phyloP scores from a whole-genome alignment of 1,139 yeast genomes.

The Sugiyamaella neomexicana region DNA sequence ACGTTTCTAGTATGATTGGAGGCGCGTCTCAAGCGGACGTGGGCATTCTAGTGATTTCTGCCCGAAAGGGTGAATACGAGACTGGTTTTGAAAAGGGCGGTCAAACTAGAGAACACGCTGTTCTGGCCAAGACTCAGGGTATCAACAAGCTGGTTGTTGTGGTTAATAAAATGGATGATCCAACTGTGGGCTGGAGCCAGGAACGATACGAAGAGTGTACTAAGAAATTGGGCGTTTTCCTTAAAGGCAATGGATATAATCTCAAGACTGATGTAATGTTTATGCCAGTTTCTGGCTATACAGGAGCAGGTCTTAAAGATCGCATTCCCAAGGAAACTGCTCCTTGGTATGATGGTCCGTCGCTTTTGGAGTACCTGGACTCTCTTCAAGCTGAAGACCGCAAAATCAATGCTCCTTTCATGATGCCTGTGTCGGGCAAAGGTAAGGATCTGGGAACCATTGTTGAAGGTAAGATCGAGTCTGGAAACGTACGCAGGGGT shows the following conservation, averaged over 20 bases:
- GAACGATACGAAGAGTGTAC: conserved; percentile 97
- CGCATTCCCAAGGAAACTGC: conserved; percentile 68
- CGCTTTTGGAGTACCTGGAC: conserved; percentile 88
- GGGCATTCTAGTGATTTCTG: conserved; percentile 93
- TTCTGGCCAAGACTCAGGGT: conserved; percentile 97
- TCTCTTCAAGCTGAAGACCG: conserved; percentile 78
- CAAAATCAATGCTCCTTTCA: conserved; percentile 89
- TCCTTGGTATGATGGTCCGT: conserved; percentile 94
- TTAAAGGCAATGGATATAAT: conserved; percentile 87
- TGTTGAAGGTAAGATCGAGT: conserved; percentile 96
- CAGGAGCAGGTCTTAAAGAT: conserved; percentile 95
- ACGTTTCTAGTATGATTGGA: conserved; percentile 98
- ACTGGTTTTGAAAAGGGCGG: conserved; percentile 99
- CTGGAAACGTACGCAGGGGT: conserved; percentile 87
- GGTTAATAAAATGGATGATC: conserved; percentile 98
- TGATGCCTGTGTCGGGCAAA: conserved; percentile 93
- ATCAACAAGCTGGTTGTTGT: conserved; percentile 90
- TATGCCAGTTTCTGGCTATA: conserved; percentile 98
- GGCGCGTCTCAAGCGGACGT: conserved; percentile 99
- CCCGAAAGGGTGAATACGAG: conserved; percentile 98
- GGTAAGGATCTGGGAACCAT: conserved; percentile 96
- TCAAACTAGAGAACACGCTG: conserved; percentile 97
- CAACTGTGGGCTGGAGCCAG: conserved; percentile 93
- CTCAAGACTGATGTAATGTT: conserved; percentile 76
- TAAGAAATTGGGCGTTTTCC: conserved; percentile 68